phyloP scores from a whole-genome alignment of 495 filamentous ascomycete species.

The Penicillium paxilli region DNA sequence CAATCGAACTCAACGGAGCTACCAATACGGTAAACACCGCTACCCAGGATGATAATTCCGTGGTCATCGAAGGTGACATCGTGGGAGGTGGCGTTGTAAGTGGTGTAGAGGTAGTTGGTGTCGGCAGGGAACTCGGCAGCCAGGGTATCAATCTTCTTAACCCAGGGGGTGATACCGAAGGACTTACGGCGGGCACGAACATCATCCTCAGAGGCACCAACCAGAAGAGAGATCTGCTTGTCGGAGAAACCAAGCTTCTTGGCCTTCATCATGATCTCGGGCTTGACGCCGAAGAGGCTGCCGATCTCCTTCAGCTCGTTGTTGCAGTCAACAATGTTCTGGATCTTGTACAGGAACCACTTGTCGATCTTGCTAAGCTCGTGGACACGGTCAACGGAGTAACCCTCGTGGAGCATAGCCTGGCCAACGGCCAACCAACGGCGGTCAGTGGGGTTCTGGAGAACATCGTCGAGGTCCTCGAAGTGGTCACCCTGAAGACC shows the following conservation, averaged over 20 bases:
- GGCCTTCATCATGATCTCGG: constrained; percentile 81
- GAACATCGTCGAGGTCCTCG: constrained; percentile 85
- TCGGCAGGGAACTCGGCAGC: constrained; percentile 97
- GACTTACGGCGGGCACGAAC: constrained; percentile 82
- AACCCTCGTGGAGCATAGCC: constrained; percentile 95
- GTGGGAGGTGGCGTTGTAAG: constrained; percentile 94
- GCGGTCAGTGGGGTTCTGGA: constrained; percentile 90
- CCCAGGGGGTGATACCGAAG: constrained; percentile 84
- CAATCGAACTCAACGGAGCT: constrained; percentile 99
- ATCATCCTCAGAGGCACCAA: constrained; percentile 82
- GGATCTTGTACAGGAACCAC: constrained; percentile 97
- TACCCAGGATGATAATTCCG: constrained; percentile 84
- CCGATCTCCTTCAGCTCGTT: constrained; percentile 86
- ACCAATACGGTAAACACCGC: constrained; percentile 94
- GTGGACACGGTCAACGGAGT: constrained; percentile 86
- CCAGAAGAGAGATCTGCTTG: constrained; percentile 86
- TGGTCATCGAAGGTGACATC: constrained; percentile 96
- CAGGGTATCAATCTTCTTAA: constrained; percentile 97
- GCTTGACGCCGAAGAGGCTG: constrained; percentile 79
- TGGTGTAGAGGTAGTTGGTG: constrained; percentile 97
- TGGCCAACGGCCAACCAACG: constrained; percentile 97
- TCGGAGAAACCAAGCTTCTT: constrained; percentile 99
- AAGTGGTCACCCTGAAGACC: constrained; percentile 96
- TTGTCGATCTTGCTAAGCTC: constrained; percentile 97
- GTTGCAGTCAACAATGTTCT: constrained; percentile 91